These are phyloP conservation scores for Dacryopinax spathularia DNA, from an alignment of 768 basidiomycete species.

Conservation along the genomic window DNA sequence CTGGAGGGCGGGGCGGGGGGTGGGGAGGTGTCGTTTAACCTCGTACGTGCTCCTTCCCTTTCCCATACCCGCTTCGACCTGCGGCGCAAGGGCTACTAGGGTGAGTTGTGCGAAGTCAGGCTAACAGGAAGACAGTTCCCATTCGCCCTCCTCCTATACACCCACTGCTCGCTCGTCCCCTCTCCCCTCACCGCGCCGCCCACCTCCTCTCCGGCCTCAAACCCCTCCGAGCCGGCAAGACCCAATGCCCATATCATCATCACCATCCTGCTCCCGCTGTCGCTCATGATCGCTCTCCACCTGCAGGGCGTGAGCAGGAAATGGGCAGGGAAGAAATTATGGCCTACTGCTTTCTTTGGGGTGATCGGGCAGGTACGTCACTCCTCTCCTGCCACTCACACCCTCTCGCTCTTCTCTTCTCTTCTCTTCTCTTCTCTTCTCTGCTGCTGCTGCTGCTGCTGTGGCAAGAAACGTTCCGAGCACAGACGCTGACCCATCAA, in stretches of 20 bases:
- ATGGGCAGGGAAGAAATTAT: background rate
- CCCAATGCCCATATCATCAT: constrained; percentile 63
- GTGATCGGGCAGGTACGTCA: background rate
- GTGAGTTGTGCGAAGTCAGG: too few species aligned
- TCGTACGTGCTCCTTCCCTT: constrained; percentile 33
- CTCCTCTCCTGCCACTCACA: too few species aligned
- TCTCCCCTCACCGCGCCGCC: constrained; percentile 25
- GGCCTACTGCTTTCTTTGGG: background rate
- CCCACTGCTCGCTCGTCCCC: constrained; percentile 53
- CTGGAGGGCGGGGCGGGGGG: constrained; percentile 36
- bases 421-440: too few species aligned
- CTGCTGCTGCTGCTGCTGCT: too few species aligned
- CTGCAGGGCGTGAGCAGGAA: background rate
- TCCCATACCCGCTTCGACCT: constrained; percentile 2
- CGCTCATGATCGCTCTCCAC: background rate
- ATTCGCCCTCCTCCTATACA: constrained; percentile 60
- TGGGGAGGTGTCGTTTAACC: constrained; percentile 36
- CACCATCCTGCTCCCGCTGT: constrained; percentile 53
- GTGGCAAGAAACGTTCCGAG: too few species aligned
- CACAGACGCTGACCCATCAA: too few species aligned
- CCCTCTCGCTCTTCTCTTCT: too few species aligned
- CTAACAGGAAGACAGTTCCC: too few species aligned
- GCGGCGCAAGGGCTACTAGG: constrained; percentile 8
- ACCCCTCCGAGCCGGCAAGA: constrained; percentile 39
- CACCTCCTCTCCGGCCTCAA: constrained; percentile 21